Base-by-base conservation (phyloP, 495 filamentous ascomycete species). In the Pyrenula aspistea region DNA sequence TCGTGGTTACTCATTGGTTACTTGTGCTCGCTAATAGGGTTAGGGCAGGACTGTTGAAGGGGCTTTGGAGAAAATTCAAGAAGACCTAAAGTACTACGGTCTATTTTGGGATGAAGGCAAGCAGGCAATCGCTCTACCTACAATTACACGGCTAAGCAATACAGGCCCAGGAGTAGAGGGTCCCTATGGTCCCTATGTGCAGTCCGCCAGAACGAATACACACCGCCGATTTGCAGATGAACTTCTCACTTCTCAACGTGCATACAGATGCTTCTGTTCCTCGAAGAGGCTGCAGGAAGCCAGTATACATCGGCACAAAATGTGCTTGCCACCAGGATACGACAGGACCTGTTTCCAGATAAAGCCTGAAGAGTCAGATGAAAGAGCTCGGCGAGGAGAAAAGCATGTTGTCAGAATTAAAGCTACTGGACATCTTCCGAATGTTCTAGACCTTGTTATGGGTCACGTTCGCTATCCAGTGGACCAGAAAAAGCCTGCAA, bases 251-350 rank as follows among this genome's bases (percentile, higher is more conserved):
- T 73, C 78, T 23, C 88, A 84, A 47, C 77, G 85, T 60, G 93
- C 89, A 2, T 98, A 96, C 71, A 81, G 91, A 55, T 98, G 93
- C 69, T 98, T 97, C 71, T 98, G 93, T 70, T 79, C 85, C 12
- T 69, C 84, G 0, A 80, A 88, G 57, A 79, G 86, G 12, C 76
- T 95, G 12, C 75, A 85, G 53, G 62, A 74, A 8, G 75, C 86
- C 55, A 86, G 86, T 12, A 69, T 73, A 55, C 70, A 82, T 53
- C 77, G 82, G 53, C 80, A 77, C 52, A 67, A 76, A 50, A 67
- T 77, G 0, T 86, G 86, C 21, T 67, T 83, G 2, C 71, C 83
- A 1, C 83, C 82, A 22, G 79, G 81, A 55, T 94, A 95, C 65
- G 89, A 93, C 58, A 78, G 91, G 12, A 83, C 76, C 53, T 98